Evolutionary conservation across 768 basidiomycete genomes (phyloP).

Genomic region (Amanita polypyramis): DNA sequence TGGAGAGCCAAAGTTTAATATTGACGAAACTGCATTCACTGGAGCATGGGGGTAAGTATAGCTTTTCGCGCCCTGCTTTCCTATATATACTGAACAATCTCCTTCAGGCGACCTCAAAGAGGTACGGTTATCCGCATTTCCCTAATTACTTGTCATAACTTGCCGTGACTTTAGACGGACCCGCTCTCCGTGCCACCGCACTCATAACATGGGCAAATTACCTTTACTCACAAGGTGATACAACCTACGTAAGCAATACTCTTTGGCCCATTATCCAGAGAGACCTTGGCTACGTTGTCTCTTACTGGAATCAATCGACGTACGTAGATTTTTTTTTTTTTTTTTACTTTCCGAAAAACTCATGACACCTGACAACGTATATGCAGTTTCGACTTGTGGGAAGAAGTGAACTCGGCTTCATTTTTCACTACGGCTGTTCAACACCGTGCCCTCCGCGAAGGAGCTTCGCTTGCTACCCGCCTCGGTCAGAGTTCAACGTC

Average conservation of each 20-base stretch:
- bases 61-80: background rate
- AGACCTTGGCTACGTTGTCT: constrained; percentile 67
- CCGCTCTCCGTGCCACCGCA: constrained; percentile 58
- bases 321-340: constrained; percentile 19
- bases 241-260: constrained; percentile 30
- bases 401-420: constrained; percentile 59
- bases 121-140: constrained; percentile 21
- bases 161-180: constrained; percentile 39
- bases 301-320: constrained; percentile 58
- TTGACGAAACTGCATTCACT: constrained; percentile 36
- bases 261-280: constrained; percentile 66
- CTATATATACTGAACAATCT: background rate
- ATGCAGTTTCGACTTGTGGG: constrained; percentile 63
- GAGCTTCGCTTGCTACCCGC: constrained; percentile 47
- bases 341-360: no score
- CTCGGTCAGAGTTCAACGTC: constrained; percentile 37
- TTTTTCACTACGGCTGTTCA: constrained; percentile 80
- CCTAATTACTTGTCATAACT: background rate
- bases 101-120: constrained; percentile 42
- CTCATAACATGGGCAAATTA: constrained; percentile 60
- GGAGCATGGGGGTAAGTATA: constrained; percentile 31
- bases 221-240: constrained; percentile 37
- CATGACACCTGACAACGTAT: background rate
- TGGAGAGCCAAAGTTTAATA: constrained; percentile 30
- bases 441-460: constrained; percentile 64